Percentiles rank a stretch among this genome's conserved stretches.
Evolutionary conservation across 1,284 basidiomycete species (phyloP).

Genomic region (Ganoderma boninense): DNA sequence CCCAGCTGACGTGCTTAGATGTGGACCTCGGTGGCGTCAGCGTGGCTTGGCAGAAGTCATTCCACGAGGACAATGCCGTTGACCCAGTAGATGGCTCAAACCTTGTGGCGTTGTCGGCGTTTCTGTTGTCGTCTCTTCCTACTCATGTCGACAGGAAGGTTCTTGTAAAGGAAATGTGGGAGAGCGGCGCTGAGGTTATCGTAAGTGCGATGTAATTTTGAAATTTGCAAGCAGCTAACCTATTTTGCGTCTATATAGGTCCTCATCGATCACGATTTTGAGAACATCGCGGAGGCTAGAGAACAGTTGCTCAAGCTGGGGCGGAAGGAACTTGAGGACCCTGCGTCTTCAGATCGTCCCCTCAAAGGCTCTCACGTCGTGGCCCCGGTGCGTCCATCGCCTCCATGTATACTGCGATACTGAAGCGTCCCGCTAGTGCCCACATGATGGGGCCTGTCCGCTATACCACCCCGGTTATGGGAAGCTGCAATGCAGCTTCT

Average conservation of each 20-base stretch:
- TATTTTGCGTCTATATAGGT: constrained; percentile 56
- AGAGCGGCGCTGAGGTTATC: constrained; percentile 84
- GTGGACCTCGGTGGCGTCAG: constrained; percentile 52
- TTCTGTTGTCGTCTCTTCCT: constrained; percentile 80
- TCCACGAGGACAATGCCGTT: constrained; percentile 56
- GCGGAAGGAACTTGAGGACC: constrained; percentile 60
- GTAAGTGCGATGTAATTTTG: constrained; percentile 48
- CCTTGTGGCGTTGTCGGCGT: constrained; percentile 86
- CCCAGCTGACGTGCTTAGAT: constrained; percentile 46
- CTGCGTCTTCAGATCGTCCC: constrained; percentile 45
- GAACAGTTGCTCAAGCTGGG: constrained; percentile 80
- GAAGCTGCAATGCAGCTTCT: constrained; percentile 81
- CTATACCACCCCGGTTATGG: constrained; percentile 60
- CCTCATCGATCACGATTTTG: constrained; percentile 89
- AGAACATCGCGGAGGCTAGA: constrained; percentile 84
- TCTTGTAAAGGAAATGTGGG: constrained; percentile 88
- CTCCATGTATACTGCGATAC: neutral
- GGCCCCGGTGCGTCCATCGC: constrained; percentile 69
- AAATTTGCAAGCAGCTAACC: neutral
- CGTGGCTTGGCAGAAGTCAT: constrained; percentile 64
- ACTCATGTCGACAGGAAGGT: constrained; percentile 69
- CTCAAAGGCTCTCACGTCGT: constrained; percentile 78
- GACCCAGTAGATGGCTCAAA: constrained; percentile 50
- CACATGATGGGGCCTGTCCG: constrained; percentile 92
- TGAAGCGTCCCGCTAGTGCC: constrained; percentile 66